phyloP scores from a whole-genome alignment of 2,329 filamentous ascomycete species.

The Alternaria incomplexa region DNA sequence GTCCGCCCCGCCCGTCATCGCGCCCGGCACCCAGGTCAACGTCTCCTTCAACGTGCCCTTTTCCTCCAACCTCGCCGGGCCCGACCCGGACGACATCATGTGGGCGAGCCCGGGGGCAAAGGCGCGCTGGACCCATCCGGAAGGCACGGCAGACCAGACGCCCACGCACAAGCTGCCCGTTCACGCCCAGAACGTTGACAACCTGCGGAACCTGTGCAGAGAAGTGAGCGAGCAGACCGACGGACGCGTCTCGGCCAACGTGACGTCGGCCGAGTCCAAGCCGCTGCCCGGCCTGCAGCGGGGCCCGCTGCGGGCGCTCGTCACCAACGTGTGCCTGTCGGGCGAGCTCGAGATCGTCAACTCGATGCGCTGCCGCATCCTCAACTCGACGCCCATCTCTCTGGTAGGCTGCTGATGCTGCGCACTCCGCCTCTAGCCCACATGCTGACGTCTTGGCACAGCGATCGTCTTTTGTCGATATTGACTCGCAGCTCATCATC shows the following conservation, averaged over 20 bases:
- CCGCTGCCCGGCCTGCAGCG: constrained; percentile 59
- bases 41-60: constrained; percentile 98
- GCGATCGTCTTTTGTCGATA: constrained; percentile 92
- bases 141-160: constrained; percentile 81
- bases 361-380: constrained; percentile 84
- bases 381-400: constrained; percentile 91
- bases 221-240: constrained; percentile 73
- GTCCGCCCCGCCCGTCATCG: constrained; percentile 65
- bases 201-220: constrained; percentile 78
- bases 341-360: constrained; percentile 87
- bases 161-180: constrained; percentile 90
- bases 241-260: constrained; percentile 77
- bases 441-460: constrained; percentile 52
- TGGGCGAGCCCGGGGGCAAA: constrained; percentile 89
- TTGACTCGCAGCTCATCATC: constrained; percentile 88
- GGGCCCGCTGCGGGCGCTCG: constrained; percentile 57
- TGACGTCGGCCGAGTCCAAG: constrained; percentile 81
- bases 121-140: constrained; percentile 90
- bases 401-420: constrained; percentile 67
- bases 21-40: constrained; percentile 80
- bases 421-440: constrained; percentile 17
- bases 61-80: constrained; percentile 87
- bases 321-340: constrained; percentile 88
- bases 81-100: constrained; percentile 91
- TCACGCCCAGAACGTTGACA: constrained; percentile 83